Base-by-base conservation (phyloP, 768 basidiomycete species). In the Brasilioporus rufonigricans region DNA sequence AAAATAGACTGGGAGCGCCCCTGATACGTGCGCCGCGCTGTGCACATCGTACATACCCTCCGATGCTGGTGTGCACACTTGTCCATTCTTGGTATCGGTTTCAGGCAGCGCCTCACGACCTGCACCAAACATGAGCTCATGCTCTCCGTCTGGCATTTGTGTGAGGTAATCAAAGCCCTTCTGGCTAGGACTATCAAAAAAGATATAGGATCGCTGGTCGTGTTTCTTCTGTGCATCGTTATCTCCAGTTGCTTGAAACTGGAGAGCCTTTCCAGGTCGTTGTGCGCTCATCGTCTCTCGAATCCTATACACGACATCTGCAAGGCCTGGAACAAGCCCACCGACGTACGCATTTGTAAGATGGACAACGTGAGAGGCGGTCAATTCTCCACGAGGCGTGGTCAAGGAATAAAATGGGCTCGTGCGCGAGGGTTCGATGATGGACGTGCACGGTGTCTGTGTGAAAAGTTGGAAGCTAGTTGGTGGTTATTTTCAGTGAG, bases 71-170 rank as follows among this genome's bases (percentile, higher is more conserved):
- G 69, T 66, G 13, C 65, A 64, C 48, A 67, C 56, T 1, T 29
- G 29, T 16, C 44, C 48, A 0, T 31, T 4, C 24, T 11, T 24
- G 27, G 27, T 39, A 48, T 61, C 52, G 10, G 11, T 23, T 9
- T 55, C 58, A 18, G 39, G 54, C 12, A 23, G 65, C 56, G 31
- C 69, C 40, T 74, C 71, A 48, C 77, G 71, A 10, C 80, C 86
- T 6, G 84, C 86, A n/a, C 87, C 87, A 52, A 86, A 80, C 80
- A 88, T 85, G 50, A 90, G 73, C 58, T 79, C 78, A 44, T 71
- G 70, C 49, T 72, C 77, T 40, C 67, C 74, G 12, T 53, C 40
- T 21, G 76, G 73, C 44, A 83, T 78, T 66, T 89, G 87, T 7
- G 86, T 86, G 55, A 89, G 79, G 65, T 89, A 89, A 63, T 88